Conservation (phyloP, 495 filamentous ascomycete genomes). For the Arthonia radiata region DNA sequence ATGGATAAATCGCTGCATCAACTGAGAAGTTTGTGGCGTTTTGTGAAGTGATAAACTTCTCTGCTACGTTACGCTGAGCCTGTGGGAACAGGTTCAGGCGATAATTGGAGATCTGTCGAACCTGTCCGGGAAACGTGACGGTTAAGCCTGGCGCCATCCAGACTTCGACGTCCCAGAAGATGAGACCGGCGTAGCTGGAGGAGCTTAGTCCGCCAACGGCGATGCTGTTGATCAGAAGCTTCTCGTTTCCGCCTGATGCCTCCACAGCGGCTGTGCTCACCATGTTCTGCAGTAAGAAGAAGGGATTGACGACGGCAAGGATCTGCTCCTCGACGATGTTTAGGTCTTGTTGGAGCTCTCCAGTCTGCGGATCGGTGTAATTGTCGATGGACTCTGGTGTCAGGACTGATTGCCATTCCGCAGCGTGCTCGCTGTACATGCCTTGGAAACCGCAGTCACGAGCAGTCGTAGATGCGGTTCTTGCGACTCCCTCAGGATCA, state of each 20-base stretch:
- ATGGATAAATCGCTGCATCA: conserved; percentile 31
- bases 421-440: conserved; percentile 23
- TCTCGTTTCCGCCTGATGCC: conserved; percentile 9
- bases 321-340: conserved; percentile 37
- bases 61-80: conserved; percentile 18
- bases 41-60: conserved; percentile 13
- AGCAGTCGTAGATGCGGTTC: conserved; percentile 17
- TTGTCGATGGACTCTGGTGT: conserved; percentile 32
- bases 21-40: conserved; percentile 26
- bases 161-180: conserved; percentile 40
- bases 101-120: conserved; percentile 32
- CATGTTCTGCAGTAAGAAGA: conserved; percentile 44
- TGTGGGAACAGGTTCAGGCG: conserved; percentile 25
- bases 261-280: conserved; percentile 23
- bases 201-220: conserved; percentile 35
- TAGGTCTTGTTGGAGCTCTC: conserved; percentile 30
- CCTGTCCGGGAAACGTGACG: conserved; percentile 29
- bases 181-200: conserved; percentile 33
- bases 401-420: conserved; percentile 30
- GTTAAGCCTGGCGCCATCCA: conserved; percentile 45
- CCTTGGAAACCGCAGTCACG: conserved; percentile 26
- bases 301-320: conserved; percentile 36
- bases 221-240: conserved; percentile 30
- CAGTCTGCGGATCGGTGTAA: conserved; percentile 30
- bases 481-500: conserved; percentile 23